Evolutionary conservation across 1,139 yeast genomes (phyloP).

Genomic region (Diutina scorzettiae): DNA sequence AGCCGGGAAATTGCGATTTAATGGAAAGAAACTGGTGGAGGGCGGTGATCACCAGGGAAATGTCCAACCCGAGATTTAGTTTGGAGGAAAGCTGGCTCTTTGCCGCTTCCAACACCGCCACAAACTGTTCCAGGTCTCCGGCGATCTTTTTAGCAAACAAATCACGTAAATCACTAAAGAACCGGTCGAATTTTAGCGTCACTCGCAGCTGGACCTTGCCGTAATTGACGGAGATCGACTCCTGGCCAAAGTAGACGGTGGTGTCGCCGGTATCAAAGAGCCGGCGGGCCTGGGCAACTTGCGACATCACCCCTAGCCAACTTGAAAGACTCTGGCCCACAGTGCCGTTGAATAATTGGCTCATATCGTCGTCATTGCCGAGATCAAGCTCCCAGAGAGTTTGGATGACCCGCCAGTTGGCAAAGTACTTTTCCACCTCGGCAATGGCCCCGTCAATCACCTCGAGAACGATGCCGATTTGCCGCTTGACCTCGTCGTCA

Average conservation of each 20-base stretch:
- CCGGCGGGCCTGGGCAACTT: neutral
- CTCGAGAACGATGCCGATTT: neutral
- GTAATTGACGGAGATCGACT: neutral
- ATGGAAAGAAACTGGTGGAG: neutral
- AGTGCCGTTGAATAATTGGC: neutral
- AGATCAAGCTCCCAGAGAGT: neutral
- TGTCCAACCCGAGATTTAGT: neutral
- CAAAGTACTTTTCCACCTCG: neutral
- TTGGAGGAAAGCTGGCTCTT: slow-evolving; percentile 33
- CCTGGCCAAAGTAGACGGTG: neutral
- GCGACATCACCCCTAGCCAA: neutral
- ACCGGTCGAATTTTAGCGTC: neutral
- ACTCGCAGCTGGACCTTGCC: neutral
- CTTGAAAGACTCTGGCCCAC: neutral
- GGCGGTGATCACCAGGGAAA: neutral
- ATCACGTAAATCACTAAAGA: neutral
- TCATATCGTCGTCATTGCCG: neutral
- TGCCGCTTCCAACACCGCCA: slow-evolving; percentile 14
- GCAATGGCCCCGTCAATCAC: neutral
- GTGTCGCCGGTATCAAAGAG: neutral
- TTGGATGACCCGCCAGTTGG: neutral
- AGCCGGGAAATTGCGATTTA: neutral
- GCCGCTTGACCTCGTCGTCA: neutral
- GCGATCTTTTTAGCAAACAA: neutral
- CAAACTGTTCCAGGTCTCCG: neutral